Evolutionary conservation across 768 basidiomycete species (phyloP).

Genomic region (Pluteus cervinus): DNA sequence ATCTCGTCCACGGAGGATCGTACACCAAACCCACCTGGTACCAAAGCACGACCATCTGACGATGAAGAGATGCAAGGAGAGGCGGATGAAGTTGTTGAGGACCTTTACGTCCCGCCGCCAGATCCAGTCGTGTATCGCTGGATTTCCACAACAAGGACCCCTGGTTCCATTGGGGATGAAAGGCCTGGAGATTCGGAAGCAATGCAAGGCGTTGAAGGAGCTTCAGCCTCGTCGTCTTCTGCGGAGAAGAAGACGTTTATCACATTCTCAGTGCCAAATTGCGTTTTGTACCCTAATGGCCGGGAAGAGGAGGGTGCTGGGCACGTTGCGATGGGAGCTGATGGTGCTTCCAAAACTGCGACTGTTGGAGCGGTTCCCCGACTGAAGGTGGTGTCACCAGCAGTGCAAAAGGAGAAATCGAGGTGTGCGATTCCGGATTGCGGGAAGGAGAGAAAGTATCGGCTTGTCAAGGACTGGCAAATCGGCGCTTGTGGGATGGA

Average conservation of each 20-base stretch:
- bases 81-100: slow-evolving; percentile 25
- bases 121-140: slow-evolving; percentile 65
- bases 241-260: slow-evolving; percentile 29
- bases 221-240: slow-evolving; percentile 5
- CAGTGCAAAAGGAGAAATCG: slow-evolving; percentile 8
- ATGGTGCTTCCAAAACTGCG: slow-evolving; percentile 7
- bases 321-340: background rate
- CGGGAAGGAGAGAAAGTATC: slow-evolving; percentile 49
- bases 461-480: slow-evolving; percentile 56
- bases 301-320: slow-evolving; percentile 11
- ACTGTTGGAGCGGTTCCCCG: slow-evolving; percentile 7
- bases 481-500: slow-evolving; percentile 62
- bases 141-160: slow-evolving; percentile 50
- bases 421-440: slow-evolving; percentile 59
- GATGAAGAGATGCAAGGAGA: slow-evolving; percentile 32
- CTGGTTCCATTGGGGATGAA: no score
- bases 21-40: slow-evolving; percentile 22
- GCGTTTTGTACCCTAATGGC: slow-evolving; percentile 6
- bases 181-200: background rate
- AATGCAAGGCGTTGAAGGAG: background rate
- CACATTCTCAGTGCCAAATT: slow-evolving; percentile 48
- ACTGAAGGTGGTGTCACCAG: slow-evolving; percentile 6
- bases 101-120: slow-evolving; percentile 17
- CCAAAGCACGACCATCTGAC: slow-evolving; percentile 24
- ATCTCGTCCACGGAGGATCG: slow-evolving; percentile 46